A percentile compares a stretch with the other conserved stretches of the same genome.
These are phyloP conservation scores for Aciculosporium take DNA, from an alignment of 2,329 filamentous ascomycete genomes.

Conservation along the genomic window DNA sequence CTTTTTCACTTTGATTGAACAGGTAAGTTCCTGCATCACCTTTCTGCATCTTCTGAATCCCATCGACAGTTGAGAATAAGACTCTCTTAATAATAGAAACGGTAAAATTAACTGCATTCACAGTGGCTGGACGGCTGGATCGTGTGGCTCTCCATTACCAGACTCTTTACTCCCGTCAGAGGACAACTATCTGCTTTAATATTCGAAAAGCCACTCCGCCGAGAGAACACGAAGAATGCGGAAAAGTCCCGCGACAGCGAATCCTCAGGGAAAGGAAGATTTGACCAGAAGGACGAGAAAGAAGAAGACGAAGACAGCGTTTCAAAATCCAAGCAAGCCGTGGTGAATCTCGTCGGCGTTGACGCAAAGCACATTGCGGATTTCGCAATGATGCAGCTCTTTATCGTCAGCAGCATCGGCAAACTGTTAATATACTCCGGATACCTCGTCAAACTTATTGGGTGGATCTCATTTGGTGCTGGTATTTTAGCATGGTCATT, in stretches of 20 bases:
- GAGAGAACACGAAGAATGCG: conserved; percentile 60
- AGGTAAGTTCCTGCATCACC: conserved; percentile 14
- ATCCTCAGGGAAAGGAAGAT: conserved; percentile 16
- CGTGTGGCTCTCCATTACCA: conserved; percentile 51
- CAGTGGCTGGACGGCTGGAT: conserved; percentile 49
- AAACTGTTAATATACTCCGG: conserved; percentile 51
- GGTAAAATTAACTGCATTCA: conserved; percentile 6
- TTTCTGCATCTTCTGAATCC: not conserved
- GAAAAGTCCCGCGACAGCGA: conserved; percentile 29
- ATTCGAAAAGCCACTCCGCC: conserved; percentile 62
- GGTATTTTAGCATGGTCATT: conserved; percentile 51
- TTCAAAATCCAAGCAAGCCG: conserved; percentile 45
- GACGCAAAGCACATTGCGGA: conserved; percentile 56
- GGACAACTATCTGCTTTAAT: conserved; percentile 57
- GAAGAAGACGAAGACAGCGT: conserved; percentile 38
- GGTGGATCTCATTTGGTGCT: conserved; percentile 52
- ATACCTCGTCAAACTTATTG: conserved; percentile 56
- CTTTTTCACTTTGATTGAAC: conserved; percentile 39
- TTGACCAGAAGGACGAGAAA: conserved; percentile 28
- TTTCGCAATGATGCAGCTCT: conserved; percentile 51
- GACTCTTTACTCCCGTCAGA: conserved; percentile 51
- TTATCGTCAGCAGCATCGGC: conserved; percentile 46
- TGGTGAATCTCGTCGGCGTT: conserved; percentile 67
- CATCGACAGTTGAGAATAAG: no score
- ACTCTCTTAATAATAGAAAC: no score